Base-by-base conservation (phyloP, 495 filamentous ascomycete genomes). In the Xylaria longipes region DNA sequence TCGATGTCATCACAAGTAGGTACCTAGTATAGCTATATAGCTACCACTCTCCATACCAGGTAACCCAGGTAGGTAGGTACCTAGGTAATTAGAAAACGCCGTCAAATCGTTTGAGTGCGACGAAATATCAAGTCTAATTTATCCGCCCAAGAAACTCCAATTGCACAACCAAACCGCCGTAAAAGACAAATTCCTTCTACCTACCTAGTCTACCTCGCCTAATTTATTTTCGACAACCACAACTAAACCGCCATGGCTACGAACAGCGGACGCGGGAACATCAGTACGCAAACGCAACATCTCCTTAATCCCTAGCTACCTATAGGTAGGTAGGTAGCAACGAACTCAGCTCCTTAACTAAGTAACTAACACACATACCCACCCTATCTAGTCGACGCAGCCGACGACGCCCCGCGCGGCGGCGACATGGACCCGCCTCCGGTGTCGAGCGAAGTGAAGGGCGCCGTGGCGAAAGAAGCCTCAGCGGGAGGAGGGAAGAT, bases 191-290 rank as follows among this genome's bases (percentile, higher is more conserved):
- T n/a, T n/a, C 0, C 2, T 3, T 0, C 1, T 0, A 29, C 14
- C 25, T 56, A 29, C 50, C 46, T 50, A n/a, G n/a, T n/a, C n/a
- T 7, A 50, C 46, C 3, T 25, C 5, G 25, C 6, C 45, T 46
- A 0, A 54, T 6, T n/a, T 31, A 12, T 20, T 11, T 29, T 17
- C 27, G 78, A 2, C 4, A 60, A 60, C 6, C 77, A 78, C n/a
- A 79, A 79, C 71, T 5, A 77, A 78, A 77, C 68, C 1, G 14
- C 41, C 73, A 91, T 90, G 89, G 86, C 89, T 80, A 85, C 87
- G 41, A 84, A 87, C 78, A 84, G 86, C 77, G 87, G 83, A 62
- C 85, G 87, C 75, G 83, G 84, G 68, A 88, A 87, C 70, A 85
- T 86, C 65, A 85, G 86, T 88, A 78, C n/a, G n/a, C n/a, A n/a